Conservation (phyloP, 371 early-diverging fungal species). For the Mucor irregularis region DNA sequence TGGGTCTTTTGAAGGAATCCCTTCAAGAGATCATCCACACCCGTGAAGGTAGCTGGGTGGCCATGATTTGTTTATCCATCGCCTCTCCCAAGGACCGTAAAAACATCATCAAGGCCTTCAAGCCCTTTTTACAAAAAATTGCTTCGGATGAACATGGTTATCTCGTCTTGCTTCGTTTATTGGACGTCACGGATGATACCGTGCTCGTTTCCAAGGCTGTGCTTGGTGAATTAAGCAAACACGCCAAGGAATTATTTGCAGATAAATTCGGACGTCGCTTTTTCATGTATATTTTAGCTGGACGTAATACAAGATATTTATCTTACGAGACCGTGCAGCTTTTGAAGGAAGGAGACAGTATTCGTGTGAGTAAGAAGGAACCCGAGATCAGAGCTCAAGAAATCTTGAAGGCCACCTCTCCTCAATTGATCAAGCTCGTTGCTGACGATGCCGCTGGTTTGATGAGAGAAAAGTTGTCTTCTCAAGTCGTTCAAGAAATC, state of each 20-base stretch:
- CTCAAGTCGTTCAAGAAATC: conserved; percentile 72
- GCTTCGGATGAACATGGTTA: conserved; percentile 90
- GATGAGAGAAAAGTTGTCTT: conserved; percentile 63
- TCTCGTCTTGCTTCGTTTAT: conserved; percentile 76
- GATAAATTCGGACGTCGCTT: conserved; percentile 79
- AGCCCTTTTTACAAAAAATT: conserved; percentile 80
- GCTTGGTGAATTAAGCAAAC: conserved; percentile 63
- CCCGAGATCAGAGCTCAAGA: conserved; percentile 63
- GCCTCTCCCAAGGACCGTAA: conserved; percentile 91
- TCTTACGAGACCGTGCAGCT: conserved; percentile 65
- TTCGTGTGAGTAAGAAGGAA: conserved; percentile 77
- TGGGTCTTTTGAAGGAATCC: conserved; percentile 81
- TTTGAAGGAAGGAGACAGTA: conserved; percentile 62
- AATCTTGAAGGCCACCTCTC: conserved; percentile 59
- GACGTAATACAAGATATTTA: conserved; percentile 72
- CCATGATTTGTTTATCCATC: conserved; percentile 78
- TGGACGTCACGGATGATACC: conserved; percentile 95
- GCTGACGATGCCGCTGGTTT: conserved; percentile 51
- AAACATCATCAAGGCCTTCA: conserved; percentile 83
- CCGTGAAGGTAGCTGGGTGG: conserved; percentile 84
- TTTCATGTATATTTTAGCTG: conserved; percentile 71
- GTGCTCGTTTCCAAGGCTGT: conserved; percentile 82
- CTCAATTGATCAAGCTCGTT: conserved; percentile 62
- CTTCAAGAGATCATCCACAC: conserved; percentile 90
- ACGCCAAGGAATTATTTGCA: conserved; percentile 57